phyloP scores from a whole-genome alignment of 1,139 yeast genomes.

The Magnusiomyces ingens region DNA sequence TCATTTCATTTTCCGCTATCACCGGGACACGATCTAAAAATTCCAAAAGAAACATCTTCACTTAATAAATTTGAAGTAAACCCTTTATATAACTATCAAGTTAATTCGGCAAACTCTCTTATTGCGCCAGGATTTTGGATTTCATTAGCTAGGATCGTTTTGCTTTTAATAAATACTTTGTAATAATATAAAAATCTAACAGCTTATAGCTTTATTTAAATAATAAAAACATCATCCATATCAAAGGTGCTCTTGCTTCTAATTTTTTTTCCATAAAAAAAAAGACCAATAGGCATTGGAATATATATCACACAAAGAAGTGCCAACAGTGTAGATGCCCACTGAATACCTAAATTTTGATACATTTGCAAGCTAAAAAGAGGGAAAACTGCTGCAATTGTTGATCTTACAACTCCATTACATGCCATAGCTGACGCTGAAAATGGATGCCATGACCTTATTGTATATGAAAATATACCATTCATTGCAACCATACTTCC shows the following conservation, averaged over 20 bases:
- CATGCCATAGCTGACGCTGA: slow-evolving; percentile 73
- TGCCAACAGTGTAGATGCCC: slow-evolving; percentile 54
- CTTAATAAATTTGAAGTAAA: too few relatives aligned
- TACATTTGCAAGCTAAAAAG: slow-evolving; percentile 56
- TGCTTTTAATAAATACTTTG: too few relatives aligned
- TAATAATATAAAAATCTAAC: too few relatives aligned
- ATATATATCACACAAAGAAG: slow-evolving; percentile 51
- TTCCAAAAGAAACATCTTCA: too few relatives aligned
- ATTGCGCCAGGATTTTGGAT: too few relatives aligned
- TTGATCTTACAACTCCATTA: slow-evolving; percentile 55
- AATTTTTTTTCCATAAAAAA: slow-evolving; percentile 47
- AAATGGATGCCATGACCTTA: slow-evolving; percentile 46
- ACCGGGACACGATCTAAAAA: too few relatives aligned
- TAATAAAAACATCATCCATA: too few relatives aligned
- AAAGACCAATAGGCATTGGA: slow-evolving; percentile 61
- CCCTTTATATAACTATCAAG: too few relatives aligned
- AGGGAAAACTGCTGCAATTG: slow-evolving; percentile 62
- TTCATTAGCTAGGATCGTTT: too few relatives aligned
- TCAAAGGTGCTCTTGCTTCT: slow-evolving; percentile 42
- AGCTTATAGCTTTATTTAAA: too few relatives aligned
- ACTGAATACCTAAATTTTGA: slow-evolving; percentile 43
- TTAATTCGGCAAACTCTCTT: too few relatives aligned
- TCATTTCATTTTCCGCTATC: too few relatives aligned
- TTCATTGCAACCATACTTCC: slow-evolving; percentile 55
- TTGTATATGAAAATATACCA: slow-evolving; percentile 46